These are phyloP conservation scores for Gracilaria gracilis DNA, from an alignment of 23 red algal genomes.

Conservation along the genomic window DNA sequence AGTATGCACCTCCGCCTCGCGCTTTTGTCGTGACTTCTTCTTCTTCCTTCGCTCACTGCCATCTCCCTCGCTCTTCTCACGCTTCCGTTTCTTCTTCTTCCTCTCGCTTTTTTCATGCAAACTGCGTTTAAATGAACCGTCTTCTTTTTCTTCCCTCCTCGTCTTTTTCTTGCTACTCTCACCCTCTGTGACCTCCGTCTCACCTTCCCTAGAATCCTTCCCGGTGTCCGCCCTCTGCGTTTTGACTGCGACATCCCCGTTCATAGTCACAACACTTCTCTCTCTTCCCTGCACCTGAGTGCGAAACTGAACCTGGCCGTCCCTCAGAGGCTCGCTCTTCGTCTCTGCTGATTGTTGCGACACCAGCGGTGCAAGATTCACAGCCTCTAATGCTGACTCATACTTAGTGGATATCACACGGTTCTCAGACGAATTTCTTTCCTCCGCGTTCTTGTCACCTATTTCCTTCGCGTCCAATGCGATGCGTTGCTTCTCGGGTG, in stretches of 20 bases:
- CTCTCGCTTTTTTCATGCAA: background rate
- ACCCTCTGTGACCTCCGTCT: background rate
- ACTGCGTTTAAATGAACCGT: background rate
- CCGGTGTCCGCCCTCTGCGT: background rate
- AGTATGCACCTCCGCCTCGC: background rate
- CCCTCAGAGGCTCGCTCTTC: background rate
- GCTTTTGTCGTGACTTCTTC: slow-evolving; percentile 16
- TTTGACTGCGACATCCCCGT: background rate
- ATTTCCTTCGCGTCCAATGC: background rate
- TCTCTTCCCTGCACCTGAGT: background rate
- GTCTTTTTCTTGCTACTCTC: background rate
- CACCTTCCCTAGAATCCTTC: background rate
- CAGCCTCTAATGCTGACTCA: slow-evolving; percentile 12
- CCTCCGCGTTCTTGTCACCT: background rate
- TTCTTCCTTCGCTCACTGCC: slow-evolving; percentile 3
- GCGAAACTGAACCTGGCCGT: background rate
- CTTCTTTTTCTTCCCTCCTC: background rate
- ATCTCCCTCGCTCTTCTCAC: background rate
- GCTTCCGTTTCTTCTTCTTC: slow-evolving; percentile 28
- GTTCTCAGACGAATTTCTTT: background rate
- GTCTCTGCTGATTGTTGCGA: background rate
- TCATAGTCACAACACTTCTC: background rate
- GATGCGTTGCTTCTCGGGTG: background rate
- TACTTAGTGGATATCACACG: slow-evolving; percentile 7
- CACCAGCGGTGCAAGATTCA: background rate